A percentile compares a stretch with the other conserved stretches of the same genome.
phyloP scores from a whole-genome alignment of 192 early-diverging fungal genomes.

The Backusella liffmaniae region DNA sequence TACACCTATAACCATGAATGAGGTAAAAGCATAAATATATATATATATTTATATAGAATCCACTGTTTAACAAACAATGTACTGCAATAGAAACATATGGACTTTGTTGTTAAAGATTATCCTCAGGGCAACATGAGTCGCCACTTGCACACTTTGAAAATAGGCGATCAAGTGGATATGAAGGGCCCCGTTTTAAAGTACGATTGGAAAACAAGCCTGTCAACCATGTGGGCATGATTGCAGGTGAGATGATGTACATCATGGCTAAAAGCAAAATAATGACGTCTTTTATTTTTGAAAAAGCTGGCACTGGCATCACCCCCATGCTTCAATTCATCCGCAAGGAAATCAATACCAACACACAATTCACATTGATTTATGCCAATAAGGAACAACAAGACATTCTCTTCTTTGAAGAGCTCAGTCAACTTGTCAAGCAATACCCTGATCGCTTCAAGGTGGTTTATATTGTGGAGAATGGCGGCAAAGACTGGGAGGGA shows the following conservation, averaged over 20 bases:
- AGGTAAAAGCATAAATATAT: not conserved
- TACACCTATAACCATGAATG: slow-evolving; percentile 59
- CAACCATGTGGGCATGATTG: slow-evolving; percentile 67
- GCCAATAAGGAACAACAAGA: slow-evolving; percentile 67
- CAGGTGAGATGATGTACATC: slow-evolving; percentile 26
- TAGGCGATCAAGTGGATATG: slow-evolving; percentile 69
- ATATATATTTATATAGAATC: not conserved
- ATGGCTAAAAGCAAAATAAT: too few species aligned
- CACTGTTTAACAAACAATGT: too few species aligned
- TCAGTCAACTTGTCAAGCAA: slow-evolving; percentile 53
- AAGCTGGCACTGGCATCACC: slow-evolving; percentile 74
- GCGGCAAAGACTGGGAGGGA: slow-evolving; percentile 64
- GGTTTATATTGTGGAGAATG: slow-evolving; percentile 62
- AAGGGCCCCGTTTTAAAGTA: slow-evolving; percentile 76
- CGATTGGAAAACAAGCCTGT: slow-evolving; percentile 60
- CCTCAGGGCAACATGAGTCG: slow-evolving; percentile 54
- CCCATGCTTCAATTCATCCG: slow-evolving; percentile 67
- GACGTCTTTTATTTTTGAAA: too few species aligned
- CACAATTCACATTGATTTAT: slow-evolving; percentile 67
- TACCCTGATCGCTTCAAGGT: slow-evolving; percentile 66
- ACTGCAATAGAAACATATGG: slow-evolving; percentile 49
- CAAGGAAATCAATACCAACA: slow-evolving; percentile 55
- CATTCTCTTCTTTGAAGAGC: slow-evolving; percentile 61
- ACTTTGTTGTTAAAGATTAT: slow-evolving; percentile 72
- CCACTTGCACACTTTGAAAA: slow-evolving; percentile 58